Percentiles rank a stretch among this genome's conserved stretches.
These are phyloP conservation scores for Alternaria tenuissima DNA, from an alignment of 2,329 filamentous ascomycete species.

Conservation along the genomic window DNA sequence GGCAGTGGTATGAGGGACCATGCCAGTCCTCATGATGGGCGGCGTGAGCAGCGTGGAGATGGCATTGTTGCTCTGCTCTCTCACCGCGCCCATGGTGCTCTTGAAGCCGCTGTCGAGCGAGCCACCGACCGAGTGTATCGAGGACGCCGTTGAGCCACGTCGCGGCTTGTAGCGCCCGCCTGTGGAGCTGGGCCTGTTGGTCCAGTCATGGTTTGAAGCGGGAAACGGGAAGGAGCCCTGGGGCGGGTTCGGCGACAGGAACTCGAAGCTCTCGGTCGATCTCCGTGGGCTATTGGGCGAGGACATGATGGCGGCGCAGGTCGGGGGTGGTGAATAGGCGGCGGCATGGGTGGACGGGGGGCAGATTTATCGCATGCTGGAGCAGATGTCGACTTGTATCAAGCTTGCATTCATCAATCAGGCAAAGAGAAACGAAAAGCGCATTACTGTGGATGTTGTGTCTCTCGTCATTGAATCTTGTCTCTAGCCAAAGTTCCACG, in stretches of 20 bases:
- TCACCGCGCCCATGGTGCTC: slow-evolving; percentile 65
- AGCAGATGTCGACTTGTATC: neutral
- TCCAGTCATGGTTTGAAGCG: slow-evolving; percentile 64
- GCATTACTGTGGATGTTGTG: slow-evolving; percentile 1
- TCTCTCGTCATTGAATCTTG: slow-evolving; percentile 7
- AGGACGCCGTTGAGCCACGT: slow-evolving; percentile 86
- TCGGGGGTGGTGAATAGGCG: slow-evolving; percentile 37
- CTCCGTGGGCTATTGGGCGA: slow-evolving; percentile 53
- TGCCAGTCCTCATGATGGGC: slow-evolving; percentile 86
- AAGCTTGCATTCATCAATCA: neutral
- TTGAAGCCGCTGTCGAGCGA: slow-evolving; percentile 74
- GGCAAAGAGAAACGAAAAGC: neutral
- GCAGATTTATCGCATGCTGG: slow-evolving; percentile 23
- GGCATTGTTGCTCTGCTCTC: slow-evolving; percentile 85
- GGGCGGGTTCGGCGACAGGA: slow-evolving; percentile 53
- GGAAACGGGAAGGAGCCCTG: slow-evolving; percentile 63
- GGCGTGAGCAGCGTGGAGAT: slow-evolving; percentile 94
- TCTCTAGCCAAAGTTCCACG: slow-evolving; percentile 11
- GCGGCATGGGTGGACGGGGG: slow-evolving; percentile 45
- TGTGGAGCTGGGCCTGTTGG: slow-evolving; percentile 57
- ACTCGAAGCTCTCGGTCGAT: slow-evolving; percentile 60
- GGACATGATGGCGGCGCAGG: slow-evolving; percentile 48
- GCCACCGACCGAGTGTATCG: slow-evolving; percentile 86
- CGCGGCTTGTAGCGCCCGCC: slow-evolving; percentile 63
- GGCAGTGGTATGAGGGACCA: slow-evolving; percentile 79